Conservation (phyloP, 2,329 filamentous ascomycete genomes). For the Colletotrichum echinochloae region DNA sequence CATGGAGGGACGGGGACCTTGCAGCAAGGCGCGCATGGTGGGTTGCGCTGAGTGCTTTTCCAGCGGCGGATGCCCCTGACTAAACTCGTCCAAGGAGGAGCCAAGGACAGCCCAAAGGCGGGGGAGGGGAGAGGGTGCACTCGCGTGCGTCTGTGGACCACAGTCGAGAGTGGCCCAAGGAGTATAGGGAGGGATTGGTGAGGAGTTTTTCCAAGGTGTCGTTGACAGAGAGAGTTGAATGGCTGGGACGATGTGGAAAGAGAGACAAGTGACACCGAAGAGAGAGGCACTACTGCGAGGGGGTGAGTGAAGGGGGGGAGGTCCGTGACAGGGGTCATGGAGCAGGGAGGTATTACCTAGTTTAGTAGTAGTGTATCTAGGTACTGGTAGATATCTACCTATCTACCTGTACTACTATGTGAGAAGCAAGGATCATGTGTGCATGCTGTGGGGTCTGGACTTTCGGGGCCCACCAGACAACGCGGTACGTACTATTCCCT, state of each 20-base stretch:
- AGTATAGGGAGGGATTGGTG: constrained; percentile 35
- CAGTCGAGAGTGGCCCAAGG: constrained; percentile 20
- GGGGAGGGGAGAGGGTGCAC: constrained; percentile 25
- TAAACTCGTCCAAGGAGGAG: constrained; percentile 35
- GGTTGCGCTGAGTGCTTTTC: constrained; percentile 32
- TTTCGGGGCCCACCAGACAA: constrained; percentile 13
- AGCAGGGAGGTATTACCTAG: not conserved
- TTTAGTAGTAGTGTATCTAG: no score
- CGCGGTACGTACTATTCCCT: constrained; percentile 26
- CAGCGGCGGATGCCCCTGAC: constrained; percentile 35
- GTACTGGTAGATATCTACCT: no score
- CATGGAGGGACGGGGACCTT: constrained; percentile 39
- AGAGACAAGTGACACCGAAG: constrained; percentile 38
- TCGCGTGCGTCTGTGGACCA: constrained; percentile 22
- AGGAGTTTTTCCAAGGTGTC: constrained; percentile 39
- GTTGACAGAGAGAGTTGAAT: constrained; percentile 33
- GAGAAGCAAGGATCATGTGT: constrained; percentile 26
- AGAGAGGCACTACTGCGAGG: constrained; percentile 25
- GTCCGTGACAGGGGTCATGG: constrained; percentile 35
- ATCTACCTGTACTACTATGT: no score
- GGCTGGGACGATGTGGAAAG: constrained; percentile 36
- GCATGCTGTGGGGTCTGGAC: constrained; percentile 5
- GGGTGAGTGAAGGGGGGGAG: constrained; percentile 15
- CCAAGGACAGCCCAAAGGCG: constrained; percentile 38
- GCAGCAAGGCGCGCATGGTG: constrained; percentile 35